Evolutionary conservation across 805 yeast species (phyloP).

Genomic region (Lipomyces sp.): DNA sequence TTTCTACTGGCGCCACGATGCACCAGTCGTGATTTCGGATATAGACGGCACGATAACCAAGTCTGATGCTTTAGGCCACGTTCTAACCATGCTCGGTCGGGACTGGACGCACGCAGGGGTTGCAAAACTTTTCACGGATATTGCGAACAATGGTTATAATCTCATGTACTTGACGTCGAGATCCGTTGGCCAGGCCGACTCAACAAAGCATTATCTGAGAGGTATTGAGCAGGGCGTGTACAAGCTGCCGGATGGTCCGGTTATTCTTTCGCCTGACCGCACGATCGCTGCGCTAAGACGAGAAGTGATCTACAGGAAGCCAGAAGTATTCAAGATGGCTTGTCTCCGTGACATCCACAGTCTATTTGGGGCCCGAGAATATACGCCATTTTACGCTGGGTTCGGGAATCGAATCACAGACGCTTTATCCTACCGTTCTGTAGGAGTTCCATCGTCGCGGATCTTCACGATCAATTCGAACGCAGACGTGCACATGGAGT

Average conservation of each 20-base stretch:
- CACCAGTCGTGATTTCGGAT: slow-evolving; percentile 93
- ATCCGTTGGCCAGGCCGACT: slow-evolving; percentile 93
- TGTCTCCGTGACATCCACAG: slow-evolving; percentile 84
- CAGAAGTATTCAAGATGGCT: slow-evolving; percentile 98
- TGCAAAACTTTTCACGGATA: slow-evolving; percentile 88
- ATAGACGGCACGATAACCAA: slow-evolving; percentile 98
- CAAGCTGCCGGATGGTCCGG: slow-evolving; percentile 86
- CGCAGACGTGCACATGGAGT: slow-evolving; percentile 97
- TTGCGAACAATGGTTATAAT: slow-evolving; percentile 84
- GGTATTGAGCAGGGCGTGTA: slow-evolving; percentile 74
- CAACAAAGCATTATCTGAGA: slow-evolving; percentile 79
- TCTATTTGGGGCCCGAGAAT: slow-evolving; percentile 57
- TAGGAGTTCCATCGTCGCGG: slow-evolving; percentile 90
- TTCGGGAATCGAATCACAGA: slow-evolving; percentile 97
- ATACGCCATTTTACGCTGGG: slow-evolving; percentile 80
- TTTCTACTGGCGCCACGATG: slow-evolving; percentile 79
- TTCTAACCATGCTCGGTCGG: slow-evolving; percentile 86
- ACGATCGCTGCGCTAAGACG: slow-evolving; percentile 93
- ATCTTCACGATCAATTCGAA: slow-evolving; percentile 95
- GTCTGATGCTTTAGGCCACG: slow-evolving; percentile 97
- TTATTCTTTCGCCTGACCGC: slow-evolving; percentile 90
- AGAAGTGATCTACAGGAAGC: slow-evolving; percentile 91
- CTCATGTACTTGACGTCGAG: slow-evolving; percentile 93
- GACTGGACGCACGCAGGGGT: slow-evolving; percentile 99
- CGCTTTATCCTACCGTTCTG: slow-evolving; percentile 91